These are phyloP conservation scores for Coleophoma eucalyptorum DNA, from an alignment of 2,329 filamentous ascomycete genomes.

Conservation along the genomic window DNA sequence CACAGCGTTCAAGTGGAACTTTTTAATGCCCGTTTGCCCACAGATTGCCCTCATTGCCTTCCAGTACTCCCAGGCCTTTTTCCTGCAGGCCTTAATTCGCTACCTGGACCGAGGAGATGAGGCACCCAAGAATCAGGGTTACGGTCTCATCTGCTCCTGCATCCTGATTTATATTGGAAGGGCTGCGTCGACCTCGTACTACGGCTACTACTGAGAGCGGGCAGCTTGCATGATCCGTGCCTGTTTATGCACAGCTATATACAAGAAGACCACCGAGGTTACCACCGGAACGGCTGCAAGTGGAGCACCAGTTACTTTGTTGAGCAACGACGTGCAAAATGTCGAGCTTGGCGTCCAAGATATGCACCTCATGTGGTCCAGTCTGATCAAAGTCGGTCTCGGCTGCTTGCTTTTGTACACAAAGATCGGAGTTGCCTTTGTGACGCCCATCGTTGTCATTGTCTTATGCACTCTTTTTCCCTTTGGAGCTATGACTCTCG, in stretches of 20 bases:
- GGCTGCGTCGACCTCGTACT: constrained; percentile 18
- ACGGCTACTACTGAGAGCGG: constrained; percentile 27
- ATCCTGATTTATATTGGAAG: constrained; percentile 18
- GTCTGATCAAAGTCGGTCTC: constrained; percentile 5
- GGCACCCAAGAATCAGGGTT: constrained; percentile 7
- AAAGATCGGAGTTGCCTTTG: constrained; percentile 22
- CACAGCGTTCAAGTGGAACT: background rate
- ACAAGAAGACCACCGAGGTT: constrained; percentile 37
- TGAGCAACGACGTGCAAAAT: constrained; percentile 39
- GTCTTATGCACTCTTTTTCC: constrained; percentile 27
- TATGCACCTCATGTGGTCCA: constrained; percentile 33
- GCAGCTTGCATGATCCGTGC: constrained; percentile 37
- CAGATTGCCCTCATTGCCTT: constrained; percentile 8
- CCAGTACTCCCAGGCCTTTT: constrained; percentile 12
- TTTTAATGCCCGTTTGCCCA: background rate
- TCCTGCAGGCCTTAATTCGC: constrained; percentile 7
- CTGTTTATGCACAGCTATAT: constrained; percentile 41
- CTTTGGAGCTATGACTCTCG: constrained; percentile 8
- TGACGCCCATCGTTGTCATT: constrained; percentile 38
- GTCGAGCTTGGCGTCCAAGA: constrained; percentile 18
- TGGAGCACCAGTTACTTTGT: constrained; percentile 36
- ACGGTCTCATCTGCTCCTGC: constrained; percentile 18
- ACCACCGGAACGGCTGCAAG: constrained; percentile 25
- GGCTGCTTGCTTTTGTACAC: constrained; percentile 20
- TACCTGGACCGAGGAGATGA: background rate